phyloP scores from a whole-genome alignment of 1,139 yeast species.

The Pichia sorboxylosa region DNA sequence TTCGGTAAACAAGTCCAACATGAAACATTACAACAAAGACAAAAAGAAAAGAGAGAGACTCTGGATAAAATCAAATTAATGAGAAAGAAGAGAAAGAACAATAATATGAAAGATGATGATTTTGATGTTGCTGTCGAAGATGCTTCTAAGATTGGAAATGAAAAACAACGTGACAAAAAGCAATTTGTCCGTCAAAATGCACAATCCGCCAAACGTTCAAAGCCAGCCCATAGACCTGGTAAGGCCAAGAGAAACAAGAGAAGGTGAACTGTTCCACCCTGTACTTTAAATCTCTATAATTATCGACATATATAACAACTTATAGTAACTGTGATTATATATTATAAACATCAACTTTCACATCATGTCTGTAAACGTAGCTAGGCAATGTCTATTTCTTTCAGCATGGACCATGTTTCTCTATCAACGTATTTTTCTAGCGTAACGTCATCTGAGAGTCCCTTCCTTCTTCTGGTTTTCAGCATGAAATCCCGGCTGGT shows the following conservation, averaged over 20 bases:
- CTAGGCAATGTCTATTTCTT: slow-evolving; percentile 21
- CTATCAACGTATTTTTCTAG: slow-evolving; percentile 59
- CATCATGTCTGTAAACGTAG: no score
- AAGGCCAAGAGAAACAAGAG: slow-evolving; percentile 43
- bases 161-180: slow-evolving; percentile 23
- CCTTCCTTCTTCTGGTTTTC: slow-evolving; percentile 83
- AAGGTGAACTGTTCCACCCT: slow-evolving; percentile 3
- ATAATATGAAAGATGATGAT: slow-evolving; percentile 44
- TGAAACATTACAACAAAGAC: slow-evolving; percentile 88
- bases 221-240: slow-evolving; percentile 59
- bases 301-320: neutral
- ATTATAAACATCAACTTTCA: no score
- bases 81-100: slow-evolving; percentile 74
- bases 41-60: slow-evolving; percentile 85
- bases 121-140: slow-evolving; percentile 71
- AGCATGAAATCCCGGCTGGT: slow-evolving; percentile 81
- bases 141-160: slow-evolving; percentile 46
- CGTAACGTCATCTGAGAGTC: slow-evolving; percentile 68
- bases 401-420: slow-evolving; percentile 43
- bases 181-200: slow-evolving; percentile 16
- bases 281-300: neutral
- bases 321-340: no score
- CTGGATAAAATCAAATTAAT: slow-evolving; percentile 81
- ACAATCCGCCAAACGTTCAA: slow-evolving; percentile 7
- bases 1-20: slow-evolving; percentile 96